phyloP scores from a whole-genome alignment of 495 filamentous ascomycete species.

The Umbilicaria muhlenbergii region DNA sequence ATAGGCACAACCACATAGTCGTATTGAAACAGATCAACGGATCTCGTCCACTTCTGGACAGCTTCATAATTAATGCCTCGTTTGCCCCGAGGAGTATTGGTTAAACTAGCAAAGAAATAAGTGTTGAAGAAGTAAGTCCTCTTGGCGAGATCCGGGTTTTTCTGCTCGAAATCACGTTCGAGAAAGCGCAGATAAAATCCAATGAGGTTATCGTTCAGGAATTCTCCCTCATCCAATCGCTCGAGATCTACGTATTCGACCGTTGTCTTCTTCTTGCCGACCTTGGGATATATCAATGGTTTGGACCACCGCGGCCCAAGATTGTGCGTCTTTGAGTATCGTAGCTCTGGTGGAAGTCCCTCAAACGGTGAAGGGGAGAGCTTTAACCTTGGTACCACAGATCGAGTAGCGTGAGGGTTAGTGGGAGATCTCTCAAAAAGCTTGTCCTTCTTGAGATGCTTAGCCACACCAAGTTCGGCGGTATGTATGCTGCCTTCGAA shows the following conservation, averaged over 20 bases:
- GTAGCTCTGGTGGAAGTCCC: background rate
- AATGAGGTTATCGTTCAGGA: constrained; percentile 84
- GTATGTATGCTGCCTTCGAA: background rate
- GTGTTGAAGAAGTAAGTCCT: constrained; percentile 80
- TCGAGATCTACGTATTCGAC: constrained; percentile 68
- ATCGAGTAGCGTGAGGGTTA: no score
- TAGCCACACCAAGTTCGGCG: constrained; percentile 10
- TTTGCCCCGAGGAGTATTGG: constrained; percentile 35
- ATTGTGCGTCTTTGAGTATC: constrained; percentile 6
- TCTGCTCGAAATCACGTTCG: constrained; percentile 43
- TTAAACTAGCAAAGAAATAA: constrained; percentile 73
- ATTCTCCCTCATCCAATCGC: constrained; percentile 69
- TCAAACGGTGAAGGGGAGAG: background rate
- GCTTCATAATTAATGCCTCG: constrained; percentile 59
- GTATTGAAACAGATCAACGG: constrained; percentile 68
- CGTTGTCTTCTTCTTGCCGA: constrained; percentile 53
- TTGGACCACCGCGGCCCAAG: constrained; percentile 23
- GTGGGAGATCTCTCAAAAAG: background rate
- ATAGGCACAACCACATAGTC: constrained; percentile 88
- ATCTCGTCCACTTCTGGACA: constrained; percentile 79
- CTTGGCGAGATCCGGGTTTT: constrained; percentile 38
- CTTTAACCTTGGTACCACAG: background rate
- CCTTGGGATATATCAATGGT: constrained; percentile 53
- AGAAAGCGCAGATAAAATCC: constrained; percentile 71
- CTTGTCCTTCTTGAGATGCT: constrained; percentile 17